A percentile compares a stretch with the other conserved stretches of the same genome.
Conservation (phyloP, 1,284 basidiomycete genomes). For the Ustilago loliicola region DNA sequence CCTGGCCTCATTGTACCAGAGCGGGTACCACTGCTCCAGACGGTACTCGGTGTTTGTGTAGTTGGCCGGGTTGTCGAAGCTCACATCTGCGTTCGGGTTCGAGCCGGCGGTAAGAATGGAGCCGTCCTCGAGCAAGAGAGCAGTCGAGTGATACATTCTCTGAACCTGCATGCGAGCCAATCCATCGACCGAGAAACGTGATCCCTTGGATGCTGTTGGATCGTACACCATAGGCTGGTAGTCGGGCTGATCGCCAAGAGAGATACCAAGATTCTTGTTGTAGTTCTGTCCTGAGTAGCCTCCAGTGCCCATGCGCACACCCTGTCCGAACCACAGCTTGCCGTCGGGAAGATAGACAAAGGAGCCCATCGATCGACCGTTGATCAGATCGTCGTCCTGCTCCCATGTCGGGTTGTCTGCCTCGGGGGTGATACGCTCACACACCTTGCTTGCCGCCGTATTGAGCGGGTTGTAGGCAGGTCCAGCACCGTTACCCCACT, state of each 20-base stretch:
- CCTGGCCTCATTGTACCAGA: slow-evolving; percentile 76
- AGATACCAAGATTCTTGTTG: slow-evolving; percentile 65
- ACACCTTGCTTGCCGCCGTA: slow-evolving; percentile 49
- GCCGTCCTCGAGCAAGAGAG: slow-evolving; percentile 83
- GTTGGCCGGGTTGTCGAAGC: slow-evolving; percentile 48
- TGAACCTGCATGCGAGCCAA: slow-evolving; percentile 80
- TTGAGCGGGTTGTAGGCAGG: slow-evolving; percentile 51
- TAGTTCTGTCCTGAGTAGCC: slow-evolving; percentile 84
- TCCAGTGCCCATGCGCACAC: slow-evolving; percentile 71
- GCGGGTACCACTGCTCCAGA: slow-evolving; percentile 81
- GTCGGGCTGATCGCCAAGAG: slow-evolving; percentile 74
- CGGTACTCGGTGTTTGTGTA: slow-evolving; percentile 81
- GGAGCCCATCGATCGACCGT: slow-evolving; percentile 60
- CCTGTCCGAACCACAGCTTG: slow-evolving; percentile 70
- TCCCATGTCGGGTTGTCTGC: slow-evolving; percentile 40
- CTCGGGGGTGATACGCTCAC: slow-evolving; percentile 60
- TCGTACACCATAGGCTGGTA: slow-evolving; percentile 81
- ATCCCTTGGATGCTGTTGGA: slow-evolving; percentile 75
- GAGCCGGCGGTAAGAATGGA: slow-evolving; percentile 91
- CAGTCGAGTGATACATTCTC: slow-evolving; percentile 79
- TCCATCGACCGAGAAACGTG: slow-evolving; percentile 77
- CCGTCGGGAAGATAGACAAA: slow-evolving; percentile 81
- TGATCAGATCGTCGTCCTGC: slow-evolving; percentile 58
- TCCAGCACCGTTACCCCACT: slow-evolving; percentile 61
- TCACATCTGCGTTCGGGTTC: slow-evolving; percentile 87